Base-by-base conservation (phyloP, 1,139 yeast genomes). In the Debaryomyces fabryi region DNA sequence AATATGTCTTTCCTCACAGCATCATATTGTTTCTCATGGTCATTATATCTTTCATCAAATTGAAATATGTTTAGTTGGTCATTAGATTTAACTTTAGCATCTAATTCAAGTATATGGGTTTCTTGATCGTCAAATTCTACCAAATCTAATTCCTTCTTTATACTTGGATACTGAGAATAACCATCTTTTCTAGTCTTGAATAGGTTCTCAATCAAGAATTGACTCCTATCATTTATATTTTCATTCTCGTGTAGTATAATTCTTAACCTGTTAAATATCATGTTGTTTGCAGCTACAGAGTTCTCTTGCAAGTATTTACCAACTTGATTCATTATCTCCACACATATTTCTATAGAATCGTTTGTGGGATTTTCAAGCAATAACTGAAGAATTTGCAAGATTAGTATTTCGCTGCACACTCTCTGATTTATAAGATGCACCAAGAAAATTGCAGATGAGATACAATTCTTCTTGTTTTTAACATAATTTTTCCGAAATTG, bases 381-480 rank as follows among this genome's bases (percentile, higher is more conserved):
- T 20, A 86, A 55, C 51, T 85, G 83, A 34, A 88, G 55, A 0
- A 89, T 71, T 62, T 91, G 91, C 25, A 89, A 69, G 0, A 82
- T 67, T 5, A 88, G 58, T 33, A 86, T 74, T 49, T 85, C 92
- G 57, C 82, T 84, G 12, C 83, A 70, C 1, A 90, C 88, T 46
- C 76, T 79, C 53, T 82, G 87, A 56, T 85, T 86, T 43, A 82
- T 79, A 51, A 91, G 67, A 45, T 85, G 85, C 2, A 86, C 82
- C 15, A 91, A 49, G 52, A 91, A 82, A 2, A 67, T 56, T 1
- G 76, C 63, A 12, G 81, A 66, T 10, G 78, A 65, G 15, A 69
- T 60, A 48, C 85, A 81, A 3, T 62, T 59, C 0, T 60, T 54
- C 50, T 74, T 76, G 55, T 81, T 77, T 20, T 72, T 63, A 52